Conservation (phyloP, 257 asterid species). For the Phtheirospermum japonicum region DNA sequence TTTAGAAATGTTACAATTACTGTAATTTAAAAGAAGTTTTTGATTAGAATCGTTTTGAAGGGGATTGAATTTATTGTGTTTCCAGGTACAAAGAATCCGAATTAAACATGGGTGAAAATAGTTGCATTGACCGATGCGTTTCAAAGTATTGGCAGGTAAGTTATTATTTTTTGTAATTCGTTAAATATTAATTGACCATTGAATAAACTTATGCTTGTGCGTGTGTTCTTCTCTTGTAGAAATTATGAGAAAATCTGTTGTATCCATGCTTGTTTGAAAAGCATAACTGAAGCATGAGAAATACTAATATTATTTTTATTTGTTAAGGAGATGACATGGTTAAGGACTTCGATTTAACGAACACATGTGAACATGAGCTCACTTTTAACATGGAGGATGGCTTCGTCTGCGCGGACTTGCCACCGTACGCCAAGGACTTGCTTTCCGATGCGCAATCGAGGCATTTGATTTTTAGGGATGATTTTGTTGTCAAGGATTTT, state of each 20-base stretch:
- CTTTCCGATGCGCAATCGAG: constrained; percentile 71
- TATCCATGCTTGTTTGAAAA: no score
- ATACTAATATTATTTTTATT: no score
- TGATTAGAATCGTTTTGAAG: background rate
- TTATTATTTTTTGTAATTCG: constrained; percentile 6
- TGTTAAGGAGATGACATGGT: no score
- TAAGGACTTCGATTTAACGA: no score
- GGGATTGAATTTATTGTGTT: background rate
- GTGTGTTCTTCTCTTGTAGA: background rate
- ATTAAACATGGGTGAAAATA: constrained; percentile 87
- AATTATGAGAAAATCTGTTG: background rate
- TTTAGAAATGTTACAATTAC: background rate
- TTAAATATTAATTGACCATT: background rate
- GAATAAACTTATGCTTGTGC: background rate
- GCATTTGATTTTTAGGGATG: constrained; percentile 68
- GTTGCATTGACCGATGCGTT: constrained; percentile 89
- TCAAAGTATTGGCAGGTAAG: constrained; percentile 71
- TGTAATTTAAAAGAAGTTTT: background rate
- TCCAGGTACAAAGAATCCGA: constrained; percentile 84
- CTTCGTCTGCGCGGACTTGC: constrained; percentile 43
- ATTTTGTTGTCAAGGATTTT: constrained; percentile 73
- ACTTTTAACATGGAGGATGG: constrained; percentile 69
- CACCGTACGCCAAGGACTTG: constrained; percentile 60
- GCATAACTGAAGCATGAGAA: no score
- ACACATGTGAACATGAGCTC: constrained; percentile 57